Base-by-base conservation (phyloP, 257 asterid species). In the Solanum bulbocastanum region DNA sequence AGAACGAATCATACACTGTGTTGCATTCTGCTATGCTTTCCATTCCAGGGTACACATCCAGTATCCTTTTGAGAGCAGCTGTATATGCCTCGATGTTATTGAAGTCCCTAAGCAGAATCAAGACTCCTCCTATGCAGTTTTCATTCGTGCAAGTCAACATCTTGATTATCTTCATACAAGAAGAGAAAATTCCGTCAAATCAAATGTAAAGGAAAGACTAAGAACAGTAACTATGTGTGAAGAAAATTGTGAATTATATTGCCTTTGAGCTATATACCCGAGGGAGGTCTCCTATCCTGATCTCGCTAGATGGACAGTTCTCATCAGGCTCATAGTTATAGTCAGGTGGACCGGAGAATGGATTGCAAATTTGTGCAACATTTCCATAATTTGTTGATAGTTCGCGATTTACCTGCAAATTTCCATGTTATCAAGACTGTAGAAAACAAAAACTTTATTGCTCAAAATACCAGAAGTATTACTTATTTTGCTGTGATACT, bases 281-380 rank as follows among this genome's bases (percentile, higher is more conserved):
- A 84, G 98, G 97, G 88, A 96, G 88, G 49, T 93, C 95, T 30
- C 98, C 96, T 5, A 96, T 95, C 74, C 8, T 75, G 87, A 93
- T 91, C 0, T 98, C 90, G 79, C 90, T 74, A 16, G 91, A 83
- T 9, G 96, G 89, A 58, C 99, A 96, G 32, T 88, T 87, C 44
- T 82, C 32, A 87, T 87, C 87, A 0, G 98, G 96, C 86, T 92
- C 94, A 84, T 91, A 95, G 69, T 89, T 87, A 39, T 94, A 91
- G 35, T 75, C 83, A 16, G 99, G 98, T 33, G 98, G 96, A 3
- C 90, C 91, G 1, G 98, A 94, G 92, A 96, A 96, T 10, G 99
- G 99, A 87, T 96, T 95, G 94, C 99, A 96, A 33, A 96, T 93
- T 18, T 94, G 98, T 42, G 94, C 88, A 44, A 94, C 52, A 85